Base-by-base conservation (phyloP, 2,329 filamentous ascomycete species). In the Fusarium sororula region DNA sequence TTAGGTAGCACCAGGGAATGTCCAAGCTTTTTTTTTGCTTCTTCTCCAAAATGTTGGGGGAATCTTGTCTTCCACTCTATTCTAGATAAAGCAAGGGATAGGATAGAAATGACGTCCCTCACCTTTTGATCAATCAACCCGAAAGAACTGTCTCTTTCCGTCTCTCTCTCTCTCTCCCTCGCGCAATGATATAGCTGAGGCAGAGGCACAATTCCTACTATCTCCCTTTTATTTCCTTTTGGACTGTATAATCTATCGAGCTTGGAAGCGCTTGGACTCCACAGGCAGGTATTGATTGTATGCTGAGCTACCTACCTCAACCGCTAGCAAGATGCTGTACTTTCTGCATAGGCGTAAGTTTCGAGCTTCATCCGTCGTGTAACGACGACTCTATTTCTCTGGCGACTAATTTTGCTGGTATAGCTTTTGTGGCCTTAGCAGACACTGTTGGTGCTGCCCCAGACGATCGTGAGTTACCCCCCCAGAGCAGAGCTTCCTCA, bases 341-440 rank as follows among this genome's bases (percentile, higher is more conserved):
- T 76, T 77, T 42, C 28, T 77, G 30, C 64, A 77, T 32, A 66
- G 55, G 65, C 73, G 75, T 77, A 56, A 56, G 71, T 73, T 44
- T 12, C 13, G 30, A 66, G 56, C 68, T 62, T 58, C 44, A 42
- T 22, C 15, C 8, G 6, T 41, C 14, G 18, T 67, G 35, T 44
- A 47, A 51, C 30, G 22, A 12, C n/a, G 17, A 20, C n/a, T 41
- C 30, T 41, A 22, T 55, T 63, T 42, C 57, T 74, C 68, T 75
- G 56, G 72, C 63, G 56, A 75, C 65, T 15, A n/a, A n/a, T n/a
- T 22, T 30, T 35, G 4, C 47, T 41, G 44, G 12, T 59, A 26
- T 55, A 83, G 81, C 81, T 72, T 84, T 83, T 72, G 79, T 80
- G 77, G 74, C 77, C 37, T 74, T 83, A 58, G 79, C 82, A 42